Conservation (phyloP, 306 rosid genomes). For the Ammopiptanthus mongolicus region DNA sequence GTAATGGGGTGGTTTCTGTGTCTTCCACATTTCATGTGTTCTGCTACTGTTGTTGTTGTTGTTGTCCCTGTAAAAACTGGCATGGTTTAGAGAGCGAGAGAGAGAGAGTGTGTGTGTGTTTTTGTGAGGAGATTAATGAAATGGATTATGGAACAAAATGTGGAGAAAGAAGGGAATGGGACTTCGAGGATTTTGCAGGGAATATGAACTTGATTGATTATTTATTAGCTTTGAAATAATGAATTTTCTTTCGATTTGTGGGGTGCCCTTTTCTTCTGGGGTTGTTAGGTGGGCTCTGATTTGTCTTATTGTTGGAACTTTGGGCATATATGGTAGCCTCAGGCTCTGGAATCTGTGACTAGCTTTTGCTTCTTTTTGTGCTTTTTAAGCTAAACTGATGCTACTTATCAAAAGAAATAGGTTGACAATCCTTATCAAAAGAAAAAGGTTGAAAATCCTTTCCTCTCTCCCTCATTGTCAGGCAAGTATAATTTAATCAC, state of each 20-base stretch:
- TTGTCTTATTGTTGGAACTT: constrained; percentile 55
- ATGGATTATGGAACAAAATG: background rate
- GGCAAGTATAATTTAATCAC: background rate
- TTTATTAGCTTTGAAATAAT: constrained; percentile 11
- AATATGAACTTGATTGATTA: constrained; percentile 7
- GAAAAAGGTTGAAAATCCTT: constrained; percentile 4
- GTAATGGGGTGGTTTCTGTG: constrained; percentile 58
- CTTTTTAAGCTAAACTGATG: constrained; percentile 34
- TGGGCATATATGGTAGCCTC: constrained; percentile 33
- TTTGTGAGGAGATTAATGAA: background rate
- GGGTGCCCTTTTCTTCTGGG: constrained; percentile 25
- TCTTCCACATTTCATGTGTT: constrained; percentile 58
- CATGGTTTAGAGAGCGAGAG: constrained; percentile 26
- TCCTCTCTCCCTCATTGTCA: background rate
- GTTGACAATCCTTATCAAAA: constrained; percentile 7
- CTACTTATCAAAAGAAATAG: constrained; percentile 23
- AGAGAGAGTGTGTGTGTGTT: background rate
- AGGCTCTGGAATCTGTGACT: constrained; percentile 43
- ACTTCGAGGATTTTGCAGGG: background rate
- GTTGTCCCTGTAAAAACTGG: constrained; percentile 37
- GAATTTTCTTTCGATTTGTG: background rate
- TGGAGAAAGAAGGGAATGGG: background rate
- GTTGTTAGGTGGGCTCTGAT: constrained; percentile 54
- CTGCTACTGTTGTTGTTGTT: constrained; percentile 19
- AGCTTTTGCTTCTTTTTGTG: constrained; percentile 41